A percentile compares a stretch with the other conserved stretches of the same genome.
Evolutionary conservation across 129 eudicot genomes (phyloP).

Genomic region (Helianthus annuus): DNA sequence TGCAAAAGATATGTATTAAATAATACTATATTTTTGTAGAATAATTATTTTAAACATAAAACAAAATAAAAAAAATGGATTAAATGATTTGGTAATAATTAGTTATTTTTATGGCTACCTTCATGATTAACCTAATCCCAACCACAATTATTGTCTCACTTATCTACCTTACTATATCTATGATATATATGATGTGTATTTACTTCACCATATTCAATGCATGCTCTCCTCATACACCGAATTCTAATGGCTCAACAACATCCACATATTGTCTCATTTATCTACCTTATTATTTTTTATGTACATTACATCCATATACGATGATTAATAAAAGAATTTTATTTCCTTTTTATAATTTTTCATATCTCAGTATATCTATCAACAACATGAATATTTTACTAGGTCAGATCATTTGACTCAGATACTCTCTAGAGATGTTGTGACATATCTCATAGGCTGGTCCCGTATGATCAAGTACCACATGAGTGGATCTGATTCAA

Average conservation of each 20-base stretch:
- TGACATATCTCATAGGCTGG: no score
- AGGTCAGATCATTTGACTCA: no score
- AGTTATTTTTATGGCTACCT: conserved; percentile 12
- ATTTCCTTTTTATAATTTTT: no score
- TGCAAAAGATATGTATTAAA: not conserved
- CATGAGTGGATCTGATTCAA: no score
- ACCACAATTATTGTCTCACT: conserved; percentile 23
- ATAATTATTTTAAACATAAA: not conserved
- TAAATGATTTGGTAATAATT: conserved; percentile 23
- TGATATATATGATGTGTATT: not conserved
- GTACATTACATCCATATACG: no score
- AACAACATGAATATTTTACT: no score
- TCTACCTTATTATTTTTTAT: no score
- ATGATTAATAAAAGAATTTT: no score
- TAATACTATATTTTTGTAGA: not conserved
- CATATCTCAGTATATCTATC: no score
- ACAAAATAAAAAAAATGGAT: not conserved
- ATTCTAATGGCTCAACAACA: conserved; percentile 11
- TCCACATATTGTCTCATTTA: no score
- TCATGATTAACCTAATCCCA: conserved; percentile 20
- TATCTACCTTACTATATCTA: conserved; percentile 21
- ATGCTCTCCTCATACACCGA: conserved; percentile 6
- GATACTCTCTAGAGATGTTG: no score
- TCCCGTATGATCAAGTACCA: no score
- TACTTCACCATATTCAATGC: conserved; percentile 12